Base-by-base conservation (phyloP, 2,329 filamentous ascomycete species). In the Boeremia exigua region DNA sequence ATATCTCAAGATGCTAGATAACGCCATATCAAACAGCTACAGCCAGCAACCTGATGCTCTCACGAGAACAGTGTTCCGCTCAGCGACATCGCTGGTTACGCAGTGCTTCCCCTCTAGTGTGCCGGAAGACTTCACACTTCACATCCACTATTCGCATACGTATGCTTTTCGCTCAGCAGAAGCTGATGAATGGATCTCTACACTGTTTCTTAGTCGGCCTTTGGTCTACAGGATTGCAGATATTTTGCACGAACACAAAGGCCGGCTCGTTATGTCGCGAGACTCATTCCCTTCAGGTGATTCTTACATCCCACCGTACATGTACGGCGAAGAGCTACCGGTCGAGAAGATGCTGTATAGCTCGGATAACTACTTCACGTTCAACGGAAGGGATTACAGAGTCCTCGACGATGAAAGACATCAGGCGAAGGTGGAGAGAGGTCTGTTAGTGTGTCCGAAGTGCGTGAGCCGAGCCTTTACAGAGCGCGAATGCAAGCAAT, bases 241-340 rank as follows among this genome's bases (percentile, higher is more conserved):
- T 1, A 45, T 61, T 6, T 47, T 73, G 8, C 63, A 66, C 9
- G 64, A 65, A 6, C 60, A 63, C 9, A 63, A 63, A 28, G 43
- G 59, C 2, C 59, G 54, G 8, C 62, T 75, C 9, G 30, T 62
- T 8, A 55, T 74, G 15, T 68, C 66, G 1, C 60, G 59, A 4
- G 61, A 72, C 14, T 54, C 39, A 0, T 75, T 75, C 30, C 48
- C 44, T 0, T 44, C 48, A 3, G 64, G 60, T 0, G 57, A 43
- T 0, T 36, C 59, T 0, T 75, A 61, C 39, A 75, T 75, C 1
- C 71, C 71, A 3, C 73, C 73, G 0, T 75, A 69, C 39, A 72
- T 75, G 70, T 61, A 72, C 17, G 71, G 72, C 10, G 73, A 75
- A 23, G 67, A 72, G 6, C 36, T 58, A 3, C 73, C 73, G 0